These are phyloP conservation scores for Trichophyton rubrum DNA, from an alignment of 2,329 filamentous ascomycete species.

Conservation along the genomic window DNA sequence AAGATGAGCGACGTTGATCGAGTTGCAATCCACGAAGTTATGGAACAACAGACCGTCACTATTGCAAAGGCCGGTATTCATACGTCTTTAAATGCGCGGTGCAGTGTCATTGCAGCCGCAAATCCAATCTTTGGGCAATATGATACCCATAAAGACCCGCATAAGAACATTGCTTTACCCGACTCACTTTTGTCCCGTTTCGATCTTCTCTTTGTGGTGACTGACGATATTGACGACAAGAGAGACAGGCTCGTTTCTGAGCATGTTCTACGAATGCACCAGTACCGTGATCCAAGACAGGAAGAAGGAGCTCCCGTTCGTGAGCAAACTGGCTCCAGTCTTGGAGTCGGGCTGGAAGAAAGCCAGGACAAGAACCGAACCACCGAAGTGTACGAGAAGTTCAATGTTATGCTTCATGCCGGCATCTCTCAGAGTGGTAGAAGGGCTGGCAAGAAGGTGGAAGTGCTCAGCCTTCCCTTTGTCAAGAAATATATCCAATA, in stretches of 20 bases:
- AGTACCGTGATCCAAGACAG: conserved; percentile 80
- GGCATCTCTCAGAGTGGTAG: conserved; percentile 68
- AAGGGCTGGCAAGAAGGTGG: conserved; percentile 61
- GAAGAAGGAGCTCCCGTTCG: conserved; percentile 92
- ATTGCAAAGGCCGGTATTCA: conserved; percentile 98
- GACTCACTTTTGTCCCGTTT: conserved; percentile 97
- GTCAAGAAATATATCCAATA: conserved; percentile 99
- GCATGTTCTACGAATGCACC: conserved; percentile 93
- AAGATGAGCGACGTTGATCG: conserved; percentile 99
- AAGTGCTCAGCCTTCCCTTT: conserved; percentile 91
- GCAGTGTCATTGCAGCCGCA: conserved; percentile 89
- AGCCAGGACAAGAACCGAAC: conserved; percentile 59
- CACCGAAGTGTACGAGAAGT: conserved; percentile 91
- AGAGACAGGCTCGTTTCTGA: conserved; percentile 86
- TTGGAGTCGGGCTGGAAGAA: conserved; percentile 74
- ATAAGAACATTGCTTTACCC: conserved; percentile 94
- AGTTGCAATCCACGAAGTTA: conserved; percentile 98
- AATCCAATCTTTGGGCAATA: conserved; percentile 98
- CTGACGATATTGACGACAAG: conserved; percentile 92
- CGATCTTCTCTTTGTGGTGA: conserved; percentile 93
- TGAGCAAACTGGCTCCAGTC: conserved; percentile 68
- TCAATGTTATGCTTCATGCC: conserved; percentile 87
- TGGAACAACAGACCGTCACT: conserved; percentile 99
- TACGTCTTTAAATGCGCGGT: conserved; percentile 90
- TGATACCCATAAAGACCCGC: conserved; percentile 94